Base-by-base conservation (phyloP, 768 basidiomycete genomes). In the Hericium coralloides region DNA sequence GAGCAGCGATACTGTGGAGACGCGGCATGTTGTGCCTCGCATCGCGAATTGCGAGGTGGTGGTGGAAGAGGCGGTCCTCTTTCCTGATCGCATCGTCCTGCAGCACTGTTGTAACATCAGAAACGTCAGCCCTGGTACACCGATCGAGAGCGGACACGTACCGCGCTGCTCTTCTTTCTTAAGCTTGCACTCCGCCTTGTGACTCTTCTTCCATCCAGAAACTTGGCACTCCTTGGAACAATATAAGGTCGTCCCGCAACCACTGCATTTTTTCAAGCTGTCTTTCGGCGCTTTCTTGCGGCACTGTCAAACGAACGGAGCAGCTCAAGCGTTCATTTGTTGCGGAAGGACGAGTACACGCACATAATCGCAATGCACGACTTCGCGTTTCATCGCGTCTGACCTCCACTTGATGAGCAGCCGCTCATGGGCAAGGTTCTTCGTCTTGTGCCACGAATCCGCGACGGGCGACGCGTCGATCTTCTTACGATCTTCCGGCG, bases 151-250 rank as follows among this genome's bases (percentile, higher is more conserved):
- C 45, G 15, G 47, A 12, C 12, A 57, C 64, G 3, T 56, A 73
- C 72, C 72, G 6, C 68, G 58, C 14, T 70, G 64, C 58, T 73
- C 72, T 43, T 66, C 66, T 56, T 73, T 70, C 59, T 75, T 74
- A 58, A 73, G 49, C 55, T 72, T 71, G 62, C 72, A 74, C 59
- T 70, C 70, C 2, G 57, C 59, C 58, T 66, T 70, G 62, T 74
- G 73, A 10, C 70, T 69, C 52, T 70, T 68, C 43, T 74, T 72
- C 73, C 73, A 73, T 2, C 69, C 70, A 3, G 58, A 52, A 3
- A 61, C 60, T 56, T 73, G 73, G 54, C 74, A 74, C 56, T 73
- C 72, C 60, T 71, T 71, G 2, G 73, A 74, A 56, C 74, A 74
- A 59, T 74, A 74, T 12, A 72, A 61, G 3, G 73, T 72, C 9